These are phyloP conservation scores for Glaciozyma martinii DNA, from an alignment of 768 basidiomycete genomes.

Conservation along the genomic window DNA sequence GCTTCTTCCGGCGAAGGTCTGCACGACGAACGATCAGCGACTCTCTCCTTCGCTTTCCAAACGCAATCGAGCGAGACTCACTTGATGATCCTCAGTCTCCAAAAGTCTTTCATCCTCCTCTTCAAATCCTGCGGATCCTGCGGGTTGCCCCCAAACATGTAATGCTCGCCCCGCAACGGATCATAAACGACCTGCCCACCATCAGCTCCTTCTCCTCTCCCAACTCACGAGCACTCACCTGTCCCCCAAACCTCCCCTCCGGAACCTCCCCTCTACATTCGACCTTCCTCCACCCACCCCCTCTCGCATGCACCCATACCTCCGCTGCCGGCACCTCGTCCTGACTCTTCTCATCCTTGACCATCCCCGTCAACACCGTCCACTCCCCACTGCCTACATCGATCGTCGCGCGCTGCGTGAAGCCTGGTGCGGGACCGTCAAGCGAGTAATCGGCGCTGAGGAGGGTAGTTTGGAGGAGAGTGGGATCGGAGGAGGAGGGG, in stretches of 20 bases:
- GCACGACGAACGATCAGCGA: background rate
- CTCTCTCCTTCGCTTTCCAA: background rate
- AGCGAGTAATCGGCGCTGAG: background rate
- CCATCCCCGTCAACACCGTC: constrained; percentile 26
- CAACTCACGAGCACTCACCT: constrained; percentile 4
- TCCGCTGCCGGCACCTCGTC: background rate
- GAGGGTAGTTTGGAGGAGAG: background rate
- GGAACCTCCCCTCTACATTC: constrained; percentile 1
- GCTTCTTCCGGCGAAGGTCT: constrained; percentile 30
- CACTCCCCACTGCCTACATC: constrained; percentile 1
- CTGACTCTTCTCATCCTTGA: background rate
- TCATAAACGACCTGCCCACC: constrained; percentile 18
- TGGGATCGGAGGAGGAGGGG: background rate
- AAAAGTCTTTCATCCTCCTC: constrained; percentile 19
- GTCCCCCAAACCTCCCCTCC: constrained; percentile 15
- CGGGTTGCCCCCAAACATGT: constrained; percentile 27
- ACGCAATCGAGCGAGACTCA: constrained; percentile 5
- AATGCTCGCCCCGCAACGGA: constrained; percentile 19
- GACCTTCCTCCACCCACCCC: constrained; percentile 4
- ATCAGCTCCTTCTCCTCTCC: background rate
- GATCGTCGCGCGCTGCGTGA: constrained; percentile 24
- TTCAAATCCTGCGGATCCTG: background rate
- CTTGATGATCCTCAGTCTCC: constrained; percentile 24
- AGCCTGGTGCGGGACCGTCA: constrained; percentile 5
- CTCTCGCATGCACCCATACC: constrained; percentile 7